Conservation (phyloP, 1,139 yeast genomes). For the Geotrichum bryndzae region DNA sequence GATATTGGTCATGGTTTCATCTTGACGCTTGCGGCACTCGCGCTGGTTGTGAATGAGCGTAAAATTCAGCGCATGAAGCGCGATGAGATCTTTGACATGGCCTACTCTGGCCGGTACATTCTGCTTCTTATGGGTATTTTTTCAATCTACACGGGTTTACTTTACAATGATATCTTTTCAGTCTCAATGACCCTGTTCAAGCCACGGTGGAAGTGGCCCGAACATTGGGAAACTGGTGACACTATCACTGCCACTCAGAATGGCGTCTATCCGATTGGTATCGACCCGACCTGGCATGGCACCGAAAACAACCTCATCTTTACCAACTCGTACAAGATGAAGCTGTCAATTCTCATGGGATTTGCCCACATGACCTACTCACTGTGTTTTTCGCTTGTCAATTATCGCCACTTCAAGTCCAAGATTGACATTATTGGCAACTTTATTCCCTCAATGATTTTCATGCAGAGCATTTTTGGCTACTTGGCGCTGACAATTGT, state of each 20-base stretch:
- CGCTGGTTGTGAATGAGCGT: conserved; percentile 63
- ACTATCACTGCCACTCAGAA: conserved; percentile 54
- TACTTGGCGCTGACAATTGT: conserved; percentile 76
- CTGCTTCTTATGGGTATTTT: conserved; percentile 84
- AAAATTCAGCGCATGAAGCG: conserved; percentile 58
- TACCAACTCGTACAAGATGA: conserved; percentile 95
- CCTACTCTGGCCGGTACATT: conserved; percentile 85
- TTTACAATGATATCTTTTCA: conserved; percentile 90
- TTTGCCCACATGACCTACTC: conserved; percentile 92
- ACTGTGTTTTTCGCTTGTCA: conserved; percentile 74
- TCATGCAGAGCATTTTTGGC: conserved; percentile 95
- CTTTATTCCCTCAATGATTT: conserved; percentile 85
- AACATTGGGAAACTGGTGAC: conserved; percentile 56
- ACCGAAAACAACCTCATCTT: conserved; percentile 85
- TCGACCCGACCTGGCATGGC: conserved; percentile 97
- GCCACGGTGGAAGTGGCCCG: conserved; percentile 93
- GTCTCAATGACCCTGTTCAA: conserved; percentile 78
- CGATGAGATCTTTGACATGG: conserved; percentile 96
- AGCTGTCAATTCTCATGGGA: conserved; percentile 89
- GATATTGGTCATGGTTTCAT: conserved; percentile 94
- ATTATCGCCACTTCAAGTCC: conserved; percentile 66
- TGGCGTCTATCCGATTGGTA: conserved; percentile 75
- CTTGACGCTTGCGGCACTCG: conserved; percentile 63
- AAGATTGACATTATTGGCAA: conserved; percentile 85
- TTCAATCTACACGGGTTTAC: conserved; percentile 87